Evolutionary conservation across 2,329 filamentous ascomycete species (phyloP).

Genomic region (Fusarium pininemorale): DNA sequence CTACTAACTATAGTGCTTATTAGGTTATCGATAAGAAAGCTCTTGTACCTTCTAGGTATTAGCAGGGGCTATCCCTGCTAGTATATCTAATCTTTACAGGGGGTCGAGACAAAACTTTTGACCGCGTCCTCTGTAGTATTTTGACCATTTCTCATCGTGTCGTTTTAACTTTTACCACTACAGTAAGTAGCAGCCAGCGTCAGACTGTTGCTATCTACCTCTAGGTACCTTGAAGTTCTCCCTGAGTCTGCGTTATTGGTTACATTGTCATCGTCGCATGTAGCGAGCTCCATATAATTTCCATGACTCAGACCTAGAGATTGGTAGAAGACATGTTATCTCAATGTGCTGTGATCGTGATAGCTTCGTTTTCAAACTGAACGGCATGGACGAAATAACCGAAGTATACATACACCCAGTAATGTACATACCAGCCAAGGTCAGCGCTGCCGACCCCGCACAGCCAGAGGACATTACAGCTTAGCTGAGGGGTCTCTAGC

Average conservation of each 20-base stretch:
- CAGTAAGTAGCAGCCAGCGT: not conserved
- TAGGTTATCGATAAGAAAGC: too few species aligned
- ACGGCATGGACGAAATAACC: not conserved
- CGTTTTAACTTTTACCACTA: not conserved
- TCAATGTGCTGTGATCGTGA: not conserved
- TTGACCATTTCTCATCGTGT: not conserved
- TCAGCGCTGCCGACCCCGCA: slow-evolving; percentile 33
- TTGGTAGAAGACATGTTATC: not conserved
- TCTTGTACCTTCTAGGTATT: too few species aligned
- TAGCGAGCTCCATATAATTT: not conserved
- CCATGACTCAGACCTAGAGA: not conserved
- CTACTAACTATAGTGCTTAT: too few species aligned
- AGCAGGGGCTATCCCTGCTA: too few species aligned
- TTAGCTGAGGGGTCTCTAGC: not conserved
- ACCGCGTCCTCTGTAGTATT: too few species aligned
- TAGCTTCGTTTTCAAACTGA: not conserved
- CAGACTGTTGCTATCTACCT: not conserved
- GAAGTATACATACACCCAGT: not conserved
- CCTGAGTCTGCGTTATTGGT: not conserved
- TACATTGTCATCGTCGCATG: not conserved
- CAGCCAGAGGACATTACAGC: slow-evolving; percentile 23
- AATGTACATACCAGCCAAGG: not conserved
- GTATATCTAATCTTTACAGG: too few species aligned
- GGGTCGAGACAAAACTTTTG: too few species aligned
- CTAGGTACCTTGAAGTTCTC: not conserved